Percentiles rank a stretch among this genome's conserved stretches.
These are phyloP conservation scores for Ceratocystis albifundus DNA, from an alignment of 2,329 filamentous ascomycete species.

Conservation along the genomic window DNA sequence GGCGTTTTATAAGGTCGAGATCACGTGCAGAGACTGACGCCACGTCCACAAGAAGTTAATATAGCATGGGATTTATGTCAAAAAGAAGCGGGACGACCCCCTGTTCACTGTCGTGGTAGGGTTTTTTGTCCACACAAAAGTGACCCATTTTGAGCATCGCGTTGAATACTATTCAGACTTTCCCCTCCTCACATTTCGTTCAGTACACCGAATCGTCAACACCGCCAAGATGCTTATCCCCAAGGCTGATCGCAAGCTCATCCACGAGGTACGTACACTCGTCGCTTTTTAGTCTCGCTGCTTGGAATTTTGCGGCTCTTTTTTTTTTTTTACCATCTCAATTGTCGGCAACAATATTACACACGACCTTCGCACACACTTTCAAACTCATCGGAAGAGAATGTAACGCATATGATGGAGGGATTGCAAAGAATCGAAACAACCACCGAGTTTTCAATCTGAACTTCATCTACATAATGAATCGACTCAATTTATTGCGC, in stretches of 20 bases:
- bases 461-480: neutral
- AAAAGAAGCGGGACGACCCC: conserved; percentile 17
- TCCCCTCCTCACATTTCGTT: conserved; percentile 23
- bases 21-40: conserved; percentile 20
- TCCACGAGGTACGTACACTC: conserved; percentile 59
- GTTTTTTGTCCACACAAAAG: conserved; percentile 39
- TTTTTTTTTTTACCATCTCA: conserved; percentile 12
- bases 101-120: conserved; percentile 29
- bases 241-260: conserved; percentile 99
- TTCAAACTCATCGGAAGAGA: no score
- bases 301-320: conserved; percentile 7
- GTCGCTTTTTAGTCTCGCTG: conserved; percentile 19
- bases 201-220: conserved; percentile 24
- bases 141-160: conserved; percentile 35
- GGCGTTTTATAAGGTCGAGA: neutral
- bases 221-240: conserved; percentile 84
- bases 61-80: conserved; percentile 14
- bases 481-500: neutral
- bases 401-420: conserved; percentile 22
- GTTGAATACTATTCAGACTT: conserved; percentile 23
- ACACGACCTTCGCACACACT: no score
- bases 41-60: conserved; percentile 23
- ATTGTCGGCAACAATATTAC: conserved; percentile 1
- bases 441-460: conserved; percentile 3
- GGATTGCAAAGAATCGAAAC: neutral